These are phyloP conservation scores for Lasiosphaeria miniovina DNA, from an alignment of 495 filamentous ascomycete genomes.

Conservation along the genomic window DNA sequence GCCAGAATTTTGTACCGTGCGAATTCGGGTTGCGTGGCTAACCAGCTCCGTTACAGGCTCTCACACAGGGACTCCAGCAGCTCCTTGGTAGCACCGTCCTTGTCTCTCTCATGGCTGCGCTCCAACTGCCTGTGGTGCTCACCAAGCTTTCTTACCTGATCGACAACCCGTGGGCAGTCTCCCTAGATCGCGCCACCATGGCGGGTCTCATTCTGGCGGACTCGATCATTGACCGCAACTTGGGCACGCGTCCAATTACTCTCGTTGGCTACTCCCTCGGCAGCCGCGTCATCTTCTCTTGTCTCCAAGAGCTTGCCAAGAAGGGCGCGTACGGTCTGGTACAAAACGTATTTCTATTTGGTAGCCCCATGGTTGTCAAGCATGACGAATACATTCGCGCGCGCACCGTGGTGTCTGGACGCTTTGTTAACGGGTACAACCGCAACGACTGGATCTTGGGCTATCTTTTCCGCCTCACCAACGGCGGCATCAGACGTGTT, in stretches of 20 bases:
- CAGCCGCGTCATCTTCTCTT: constrained; percentile 88
- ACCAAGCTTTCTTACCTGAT: constrained; percentile 96
- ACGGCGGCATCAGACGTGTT: constrained; percentile 85
- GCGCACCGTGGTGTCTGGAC: constrained; percentile 76
- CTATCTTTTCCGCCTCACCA: constrained; percentile 93
- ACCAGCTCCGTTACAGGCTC: constrained; percentile 54
- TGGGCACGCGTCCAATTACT: constrained; percentile 87
- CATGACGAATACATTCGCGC: constrained; percentile 85
- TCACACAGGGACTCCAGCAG: constrained; percentile 95
- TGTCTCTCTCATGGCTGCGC: constrained; percentile 81
- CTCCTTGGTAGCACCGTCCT: constrained; percentile 88
- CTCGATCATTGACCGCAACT: constrained; percentile 85
- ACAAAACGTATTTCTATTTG: constrained; percentile 95
- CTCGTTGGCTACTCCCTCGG: constrained; percentile 97
- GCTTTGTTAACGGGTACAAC: constrained; percentile 93
- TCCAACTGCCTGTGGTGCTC: constrained; percentile 89
- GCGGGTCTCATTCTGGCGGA: constrained; percentile 95
- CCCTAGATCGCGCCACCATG: constrained; percentile 79
- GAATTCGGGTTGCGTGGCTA: constrained; percentile 12
- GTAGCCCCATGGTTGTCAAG: constrained; percentile 86
- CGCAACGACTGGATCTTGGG: constrained; percentile 97
- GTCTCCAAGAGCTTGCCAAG: constrained; percentile 79
- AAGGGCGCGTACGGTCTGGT: constrained; percentile 88
- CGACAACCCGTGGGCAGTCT: constrained; percentile 97
- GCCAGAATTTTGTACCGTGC: neutral